These are phyloP conservation scores for Pelargonium cotyledonis DNA, from an alignment of 441 rosid species.

Conservation along the genomic window DNA sequence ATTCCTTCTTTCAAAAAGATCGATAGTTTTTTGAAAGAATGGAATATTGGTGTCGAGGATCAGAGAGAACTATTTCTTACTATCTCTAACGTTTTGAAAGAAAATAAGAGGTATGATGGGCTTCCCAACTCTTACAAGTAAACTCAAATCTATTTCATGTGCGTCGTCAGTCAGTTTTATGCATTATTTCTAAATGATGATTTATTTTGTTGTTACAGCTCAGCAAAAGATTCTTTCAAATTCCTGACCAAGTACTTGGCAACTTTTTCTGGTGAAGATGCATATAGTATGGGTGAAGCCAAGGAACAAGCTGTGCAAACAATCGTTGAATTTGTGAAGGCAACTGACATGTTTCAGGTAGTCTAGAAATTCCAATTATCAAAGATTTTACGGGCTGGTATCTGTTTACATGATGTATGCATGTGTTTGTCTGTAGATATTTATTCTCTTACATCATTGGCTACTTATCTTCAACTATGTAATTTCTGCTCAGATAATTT, in stretches of 20 bases:
- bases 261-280: slow-evolving; percentile 79
- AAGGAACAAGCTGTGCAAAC: slow-evolving; percentile 86
- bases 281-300: slow-evolving; percentile 53
- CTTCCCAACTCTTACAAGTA: background rate
- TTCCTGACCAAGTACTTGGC: slow-evolving; percentile 82
- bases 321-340: slow-evolving; percentile 77
- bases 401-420: background rate
- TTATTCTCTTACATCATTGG: too few species aligned
- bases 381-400: background rate
- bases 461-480: too few species aligned
- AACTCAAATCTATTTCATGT: background rate
- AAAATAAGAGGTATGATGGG: slow-evolving; percentile 61
- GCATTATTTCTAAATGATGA: background rate
- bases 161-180: background rate
- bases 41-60: slow-evolving; percentile 75
- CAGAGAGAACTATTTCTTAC: slow-evolving; percentile 75
- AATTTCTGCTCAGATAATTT: too few species aligned
- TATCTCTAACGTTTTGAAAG: slow-evolving; percentile 65
- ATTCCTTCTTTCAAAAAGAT: slow-evolving; percentile 71
- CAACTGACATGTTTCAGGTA: slow-evolving; percentile 90
- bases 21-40: slow-evolving; percentile 85
- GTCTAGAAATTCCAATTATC: slow-evolving; percentile 1
- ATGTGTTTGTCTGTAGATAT: too few species aligned
- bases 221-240: slow-evolving; percentile 60
- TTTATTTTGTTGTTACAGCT: slow-evolving; percentile 39